Percentiles rank a stretch among this genome's conserved stretches.
Evolutionary conservation across 148 eudicot species (phyloP).

Genomic region (Chenopodium berlandieri): DNA sequence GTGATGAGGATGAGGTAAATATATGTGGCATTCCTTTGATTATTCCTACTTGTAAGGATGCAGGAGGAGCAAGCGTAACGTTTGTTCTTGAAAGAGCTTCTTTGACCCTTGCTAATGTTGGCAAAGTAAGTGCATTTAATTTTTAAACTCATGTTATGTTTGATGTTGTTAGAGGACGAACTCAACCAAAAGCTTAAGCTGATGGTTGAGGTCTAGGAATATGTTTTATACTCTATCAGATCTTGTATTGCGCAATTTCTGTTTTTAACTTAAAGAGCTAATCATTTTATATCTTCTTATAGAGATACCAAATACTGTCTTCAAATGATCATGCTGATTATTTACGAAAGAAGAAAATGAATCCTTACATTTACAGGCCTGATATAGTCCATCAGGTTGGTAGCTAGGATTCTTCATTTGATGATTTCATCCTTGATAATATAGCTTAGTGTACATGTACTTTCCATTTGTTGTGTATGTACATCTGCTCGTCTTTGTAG

Average conservation of each 20-base stretch:
- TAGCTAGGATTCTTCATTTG: neutral
- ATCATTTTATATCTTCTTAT: neutral
- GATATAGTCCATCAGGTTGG: slow-evolving; percentile 31
- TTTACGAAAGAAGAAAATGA: slow-evolving; percentile 23
- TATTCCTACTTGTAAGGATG: neutral
- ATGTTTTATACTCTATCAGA: too few relatives aligned
- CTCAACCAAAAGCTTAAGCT: too few relatives aligned
- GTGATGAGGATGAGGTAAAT: neutral
- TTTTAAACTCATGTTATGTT: too few relatives aligned
- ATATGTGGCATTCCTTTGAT: slow-evolving; percentile 17
- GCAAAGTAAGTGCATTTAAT: slow-evolving; percentile 17
- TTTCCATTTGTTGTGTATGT: neutral
- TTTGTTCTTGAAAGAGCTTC: slow-evolving; percentile 37
- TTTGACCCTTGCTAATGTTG: slow-evolving; percentile 24
- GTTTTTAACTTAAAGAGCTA: neutral
- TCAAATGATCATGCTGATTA: slow-evolving; percentile 31
- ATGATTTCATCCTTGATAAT: too few relatives aligned
- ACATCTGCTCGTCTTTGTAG: too few relatives aligned
- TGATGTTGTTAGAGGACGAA: neutral
- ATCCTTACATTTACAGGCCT: slow-evolving; percentile 30
- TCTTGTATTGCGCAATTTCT: neutral
- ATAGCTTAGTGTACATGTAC: neutral
- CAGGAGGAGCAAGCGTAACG: slow-evolving; percentile 18
- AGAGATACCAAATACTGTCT: slow-evolving; percentile 28
- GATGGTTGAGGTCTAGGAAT: too few relatives aligned